These are phyloP conservation scores for Euphorbia lathyris DNA, from an alignment of 345 rosid genomes.

Conservation along the genomic window DNA sequence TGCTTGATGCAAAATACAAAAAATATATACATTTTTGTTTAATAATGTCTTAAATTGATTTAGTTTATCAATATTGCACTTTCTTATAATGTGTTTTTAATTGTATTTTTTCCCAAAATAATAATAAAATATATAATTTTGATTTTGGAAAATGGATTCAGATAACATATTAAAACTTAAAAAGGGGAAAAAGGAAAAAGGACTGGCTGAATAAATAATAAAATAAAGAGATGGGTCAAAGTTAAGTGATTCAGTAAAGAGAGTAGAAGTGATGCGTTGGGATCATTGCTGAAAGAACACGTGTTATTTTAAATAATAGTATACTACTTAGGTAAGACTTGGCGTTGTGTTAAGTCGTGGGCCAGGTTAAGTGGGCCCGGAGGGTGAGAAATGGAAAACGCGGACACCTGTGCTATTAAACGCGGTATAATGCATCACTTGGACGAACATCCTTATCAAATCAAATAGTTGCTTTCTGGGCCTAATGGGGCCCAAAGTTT, in stretches of 20 bases:
- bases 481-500: slow-evolving; percentile 1
- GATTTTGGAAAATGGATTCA: background rate
- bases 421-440: slow-evolving; percentile 28
- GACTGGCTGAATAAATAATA: slow-evolving; percentile 8
- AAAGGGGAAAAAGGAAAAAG: background rate
- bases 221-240: background rate
- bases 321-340: no score
- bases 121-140: no score
- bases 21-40: no score
- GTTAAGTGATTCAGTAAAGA: background rate
- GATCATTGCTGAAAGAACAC: background rate
- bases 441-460: slow-evolving; percentile 1
- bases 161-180: no score
- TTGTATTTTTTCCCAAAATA: no score
- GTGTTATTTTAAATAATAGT: background rate
- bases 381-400: slow-evolving; percentile 2
- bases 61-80: no score
- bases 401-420: slow-evolving; percentile 29
- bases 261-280: slow-evolving; percentile 12
- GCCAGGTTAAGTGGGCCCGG: slow-evolving; percentile 7
- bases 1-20: no score
- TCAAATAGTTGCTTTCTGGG: slow-evolving; percentile 7
- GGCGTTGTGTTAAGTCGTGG: background rate
- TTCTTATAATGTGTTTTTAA: no score
- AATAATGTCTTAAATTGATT: no score